phyloP scores from a whole-genome alignment of 2,329 filamentous ascomycete species.

The Clonostachys sp. region DNA sequence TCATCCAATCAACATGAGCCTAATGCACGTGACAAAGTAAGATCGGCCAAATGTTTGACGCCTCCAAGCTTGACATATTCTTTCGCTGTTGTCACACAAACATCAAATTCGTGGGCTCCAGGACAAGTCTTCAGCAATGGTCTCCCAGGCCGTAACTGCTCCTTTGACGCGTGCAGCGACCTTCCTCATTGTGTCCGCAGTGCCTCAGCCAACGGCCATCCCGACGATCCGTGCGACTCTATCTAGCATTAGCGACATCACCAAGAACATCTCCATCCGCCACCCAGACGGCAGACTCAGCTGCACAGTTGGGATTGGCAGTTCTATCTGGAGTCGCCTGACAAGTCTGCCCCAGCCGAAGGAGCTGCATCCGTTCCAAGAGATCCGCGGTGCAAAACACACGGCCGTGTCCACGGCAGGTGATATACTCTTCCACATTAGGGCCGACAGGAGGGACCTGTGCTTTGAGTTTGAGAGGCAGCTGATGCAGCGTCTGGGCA shows the following conservation, averaged over 20 bases:
- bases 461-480: constrained; percentile 56
- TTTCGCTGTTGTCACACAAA: too few relatives aligned
- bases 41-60: too few relatives aligned
- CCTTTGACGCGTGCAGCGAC: constrained; percentile 47
- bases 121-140: too few relatives aligned
- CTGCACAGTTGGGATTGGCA: constrained; percentile 49
- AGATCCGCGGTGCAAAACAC: constrained; percentile 40
- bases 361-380: constrained; percentile 46
- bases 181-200: constrained; percentile 44
- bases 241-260: constrained; percentile 34
- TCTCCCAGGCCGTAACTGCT: constrained; percentile 12
- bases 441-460: constrained; percentile 49
- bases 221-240: constrained; percentile 36
- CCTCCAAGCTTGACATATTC: too few relatives aligned
- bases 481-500: constrained; percentile 41
- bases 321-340: constrained; percentile 42
- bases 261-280: constrained; percentile 45
- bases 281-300: constrained; percentile 30
- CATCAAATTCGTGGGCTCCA: too few relatives aligned
- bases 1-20: too few relatives aligned
- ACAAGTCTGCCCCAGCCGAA: constrained; percentile 34
- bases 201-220: constrained; percentile 23
- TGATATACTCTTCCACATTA: constrained; percentile 55
- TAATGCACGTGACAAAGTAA: too few relatives aligned
- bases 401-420: constrained; percentile 50